Evolutionary conservation across 2,329 filamentous ascomycete genomes (phyloP), one percentile per base, ranked within the genome.

Genomic region (Cytospora chrysosperma): DNA sequence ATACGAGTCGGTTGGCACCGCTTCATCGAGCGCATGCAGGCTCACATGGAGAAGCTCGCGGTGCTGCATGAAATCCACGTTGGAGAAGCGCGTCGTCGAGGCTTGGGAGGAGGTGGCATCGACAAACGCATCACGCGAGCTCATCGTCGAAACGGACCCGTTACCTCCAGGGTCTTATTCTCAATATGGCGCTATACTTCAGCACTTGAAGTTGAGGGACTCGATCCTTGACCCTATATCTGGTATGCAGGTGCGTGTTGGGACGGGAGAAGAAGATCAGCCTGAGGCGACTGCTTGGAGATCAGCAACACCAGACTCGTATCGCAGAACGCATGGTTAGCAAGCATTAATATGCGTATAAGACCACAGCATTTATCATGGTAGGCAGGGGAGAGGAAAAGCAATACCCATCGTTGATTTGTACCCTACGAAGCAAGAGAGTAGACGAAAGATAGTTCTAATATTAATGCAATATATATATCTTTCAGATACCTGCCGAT

Each of bases 41-140:
- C 26, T 60, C n/a, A 60, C 50, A 2, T 60, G 34, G 58, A 47
- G 58, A 5, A 32, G 40, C 56, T 57, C 56, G n/a, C 50, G 56
- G 56, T 24, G 27, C 21, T 34, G 3, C 6, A 17, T 4, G 5
- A 21, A 24, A 30, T 24, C 57, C 4, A 59, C 12, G 13, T 12
- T 52, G 10, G n/a, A 32, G 13, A 28, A 26, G n/a, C 1, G 8
- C 7, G 28, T 21, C 1, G 34, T 37, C 1, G 15, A n/a, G 27
- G 27, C 37, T 49, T 61, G 37, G 58, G 51, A 49, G 27, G 13
- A 49, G 3, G 27, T 34, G 27, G 51, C 58, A 30, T 2, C 37
- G 12, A 57, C 17, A 3, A 27, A 28, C 5, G 17, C 28, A 27
- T 32, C 37, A 28, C 58, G 58, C n/a, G 27, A 34, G 21, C 51